Percentiles rank a stretch among this genome's conserved stretches.
phyloP scores from a whole-genome alignment of 129 eudicot species.

The Arctium minus region DNA sequence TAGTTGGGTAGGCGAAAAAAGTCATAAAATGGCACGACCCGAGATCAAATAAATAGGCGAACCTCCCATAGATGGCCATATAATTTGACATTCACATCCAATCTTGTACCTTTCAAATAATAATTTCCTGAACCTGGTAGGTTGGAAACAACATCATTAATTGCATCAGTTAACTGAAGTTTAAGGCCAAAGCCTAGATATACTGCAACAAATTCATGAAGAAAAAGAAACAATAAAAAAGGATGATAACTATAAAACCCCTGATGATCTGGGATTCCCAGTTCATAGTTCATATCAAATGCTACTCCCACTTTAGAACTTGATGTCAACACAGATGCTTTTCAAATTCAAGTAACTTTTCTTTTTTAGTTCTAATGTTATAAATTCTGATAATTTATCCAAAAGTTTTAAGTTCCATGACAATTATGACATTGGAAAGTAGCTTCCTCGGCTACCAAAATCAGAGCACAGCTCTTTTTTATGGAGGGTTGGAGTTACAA shows the following conservation, averaged over 20 bases:
- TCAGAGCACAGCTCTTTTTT: not conserved
- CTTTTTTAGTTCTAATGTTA: not conserved
- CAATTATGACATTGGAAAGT: not conserved
- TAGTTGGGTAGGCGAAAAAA: not conserved
- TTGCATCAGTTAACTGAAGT: not conserved
- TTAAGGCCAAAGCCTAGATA: not conserved
- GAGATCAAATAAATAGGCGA: not conserved
- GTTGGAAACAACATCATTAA: not conserved
- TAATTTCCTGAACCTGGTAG: not conserved
- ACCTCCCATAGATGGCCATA: not conserved
- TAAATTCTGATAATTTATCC: not conserved
- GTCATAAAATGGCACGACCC: not conserved
- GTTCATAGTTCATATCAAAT: not conserved
- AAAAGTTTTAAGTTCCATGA: not conserved
- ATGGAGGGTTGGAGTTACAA: not conserved
- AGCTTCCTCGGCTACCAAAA: not conserved
- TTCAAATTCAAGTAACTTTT: not conserved
- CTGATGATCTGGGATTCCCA: not conserved
- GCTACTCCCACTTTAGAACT: not conserved
- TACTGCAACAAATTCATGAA: not conserved
- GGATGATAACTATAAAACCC: not conserved
- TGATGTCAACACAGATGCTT: too few relatives aligned
- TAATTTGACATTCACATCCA: conserved; percentile 1
- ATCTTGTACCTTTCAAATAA: conserved; percentile 7
- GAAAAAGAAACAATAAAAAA: not conserved